These are phyloP conservation scores for Nannochloropsis granulata DNA, from an alignment of 108 stramenopile species.

Conservation along the genomic window DNA sequence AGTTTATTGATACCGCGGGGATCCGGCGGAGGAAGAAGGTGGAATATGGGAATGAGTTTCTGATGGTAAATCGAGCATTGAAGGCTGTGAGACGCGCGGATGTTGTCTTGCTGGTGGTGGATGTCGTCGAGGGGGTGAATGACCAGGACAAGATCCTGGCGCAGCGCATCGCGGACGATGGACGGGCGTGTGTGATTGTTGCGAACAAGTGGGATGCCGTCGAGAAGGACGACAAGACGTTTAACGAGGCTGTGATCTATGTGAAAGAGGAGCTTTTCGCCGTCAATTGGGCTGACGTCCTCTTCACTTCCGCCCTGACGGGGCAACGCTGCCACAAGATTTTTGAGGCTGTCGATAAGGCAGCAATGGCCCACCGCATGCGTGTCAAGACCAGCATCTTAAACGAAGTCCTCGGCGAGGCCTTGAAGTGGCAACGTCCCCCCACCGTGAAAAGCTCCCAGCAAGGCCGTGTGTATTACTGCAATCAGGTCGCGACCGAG, in stretches of 20 bases:
- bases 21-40: constrained; percentile 88
- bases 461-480: constrained; percentile 85
- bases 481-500: constrained; percentile 55
- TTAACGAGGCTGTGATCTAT: constrained; percentile 52
- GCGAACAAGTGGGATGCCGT: constrained; percentile 97
- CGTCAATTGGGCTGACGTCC: constrained; percentile 81
- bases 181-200: constrained; percentile 84
- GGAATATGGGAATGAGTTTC: constrained; percentile 82
- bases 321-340: constrained; percentile 87
- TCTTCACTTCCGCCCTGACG: constrained; percentile 82
- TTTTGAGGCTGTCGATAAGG: constrained; percentile 67
- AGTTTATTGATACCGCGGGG: constrained; percentile 95
- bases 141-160: constrained; percentile 47
- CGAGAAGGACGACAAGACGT: constrained; percentile 63
- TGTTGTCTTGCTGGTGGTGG: constrained; percentile 79
- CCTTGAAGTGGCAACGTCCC: constrained; percentile 85
- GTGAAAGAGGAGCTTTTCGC: constrained; percentile 66
- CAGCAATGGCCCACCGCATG: constrained; percentile 59
- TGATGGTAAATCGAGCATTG: constrained; percentile 93
- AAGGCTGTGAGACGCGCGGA: constrained; percentile 84
- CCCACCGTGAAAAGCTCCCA: constrained; percentile 61
- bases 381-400: constrained; percentile 75
- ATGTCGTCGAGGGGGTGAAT: constrained; percentile 84
- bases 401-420: constrained; percentile 89
- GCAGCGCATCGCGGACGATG: constrained; percentile 73